Evolutionary conservation across 208 protist species (phyloP), one percentile per base, ranked within the genome.

Genomic region (Trypanosomatidae sp.): DNA sequence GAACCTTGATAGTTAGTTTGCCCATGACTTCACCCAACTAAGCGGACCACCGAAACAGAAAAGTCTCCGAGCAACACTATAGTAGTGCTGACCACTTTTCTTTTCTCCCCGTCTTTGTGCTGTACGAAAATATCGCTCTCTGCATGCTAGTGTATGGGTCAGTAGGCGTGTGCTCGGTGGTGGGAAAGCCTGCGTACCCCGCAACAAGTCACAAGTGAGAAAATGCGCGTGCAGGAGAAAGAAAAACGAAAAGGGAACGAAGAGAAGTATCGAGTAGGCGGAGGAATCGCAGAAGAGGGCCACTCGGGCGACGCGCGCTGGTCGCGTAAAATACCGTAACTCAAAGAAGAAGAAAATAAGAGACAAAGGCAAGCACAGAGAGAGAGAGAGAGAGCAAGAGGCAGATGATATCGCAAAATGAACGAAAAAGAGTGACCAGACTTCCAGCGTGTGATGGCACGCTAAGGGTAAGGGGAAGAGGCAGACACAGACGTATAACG

Each of bases 1-100:
- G 79, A 8, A 96, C 83, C 5, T 76, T 86, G 39, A 96, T 83
- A 25, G 47, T 77, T 0, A 96, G 71, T 66, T 87, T 91, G 52
- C 84, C 84, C 90, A 92, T 95, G 36, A 10, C 36, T n/a, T 19
- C 49, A 55, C 46, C 12, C 41, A 15, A 15, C 33, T 36, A 3
- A 76, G 72, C 43, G 22, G 22, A 13, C 25, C 19, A 19, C 7
- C 49, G 13, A 39, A 8, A 41, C 1, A 17, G 6, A 62, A 62
- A 43, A 39, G 3, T 62, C 17, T 7, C 15, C 58, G 17, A 62
- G 33, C 30, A 62, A 41, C 28, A 19, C 12, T 41, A 41, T n/a
- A 19, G 33, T 36, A 41, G 0, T 62, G 58, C 7, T 12, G 15
- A 1, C 7, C 58, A 62, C 33, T 36, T 25, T 6, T 46, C 60